Evolutionary conservation across 768 basidiomycete species (phyloP).

Genomic region (Tulasnella sp.): DNA sequence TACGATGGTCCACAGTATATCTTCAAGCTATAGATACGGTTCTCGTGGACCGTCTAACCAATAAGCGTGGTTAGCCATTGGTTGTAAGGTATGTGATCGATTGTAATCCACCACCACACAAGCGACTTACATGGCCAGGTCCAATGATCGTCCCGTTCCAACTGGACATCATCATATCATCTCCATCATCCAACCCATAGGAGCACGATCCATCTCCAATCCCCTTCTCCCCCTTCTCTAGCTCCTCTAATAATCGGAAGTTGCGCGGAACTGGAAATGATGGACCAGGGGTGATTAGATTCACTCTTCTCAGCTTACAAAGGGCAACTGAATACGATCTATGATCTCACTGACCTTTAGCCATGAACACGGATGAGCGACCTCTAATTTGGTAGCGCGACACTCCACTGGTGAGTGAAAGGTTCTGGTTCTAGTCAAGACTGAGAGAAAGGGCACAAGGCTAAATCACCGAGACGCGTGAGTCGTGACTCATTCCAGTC

Average conservation of each 20-base stretch:
- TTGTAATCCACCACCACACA: neutral
- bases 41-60: conserved; percentile 87
- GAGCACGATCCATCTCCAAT: conserved; percentile 97
- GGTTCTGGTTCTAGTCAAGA: neutral
- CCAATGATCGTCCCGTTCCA: conserved; percentile 99
- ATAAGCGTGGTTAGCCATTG: neutral
- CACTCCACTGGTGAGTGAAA: neutral
- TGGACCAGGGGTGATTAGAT: neutral
- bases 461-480: too few species aligned
- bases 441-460: too few species aligned
- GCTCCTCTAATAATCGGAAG: conserved; percentile 93
- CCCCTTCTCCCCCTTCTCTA: conserved; percentile 99
- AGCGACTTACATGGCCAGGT: conserved; percentile 75
- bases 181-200: conserved; percentile 88
- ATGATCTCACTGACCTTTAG: neutral
- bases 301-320: neutral
- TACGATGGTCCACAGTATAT: conserved; percentile 72
- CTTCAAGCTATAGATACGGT: conserved; percentile 92
- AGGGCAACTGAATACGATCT: neutral
- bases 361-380: neutral
- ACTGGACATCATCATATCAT: conserved; percentile 94
- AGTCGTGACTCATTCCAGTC: too few species aligned
- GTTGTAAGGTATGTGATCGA: neutral
- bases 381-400: neutral
- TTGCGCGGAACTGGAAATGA: conserved; percentile 72